These are phyloP conservation scores for Plenodomus lindquistii DNA, from an alignment of 2,329 filamentous ascomycete species.

Conservation along the genomic window DNA sequence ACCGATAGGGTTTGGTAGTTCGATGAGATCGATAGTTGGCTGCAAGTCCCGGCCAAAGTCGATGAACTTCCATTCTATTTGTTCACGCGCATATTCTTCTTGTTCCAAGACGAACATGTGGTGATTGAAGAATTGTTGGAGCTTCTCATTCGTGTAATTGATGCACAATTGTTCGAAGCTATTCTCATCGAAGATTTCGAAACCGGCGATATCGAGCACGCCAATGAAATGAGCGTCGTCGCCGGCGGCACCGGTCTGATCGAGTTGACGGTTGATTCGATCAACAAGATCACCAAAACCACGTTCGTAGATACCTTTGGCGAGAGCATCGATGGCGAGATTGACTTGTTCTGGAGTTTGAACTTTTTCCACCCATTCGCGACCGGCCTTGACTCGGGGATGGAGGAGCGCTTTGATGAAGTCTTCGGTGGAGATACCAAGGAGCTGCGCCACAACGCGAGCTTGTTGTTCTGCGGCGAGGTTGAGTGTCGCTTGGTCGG, in stretches of 20 bases:
- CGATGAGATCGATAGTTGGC: constrained; percentile 96
- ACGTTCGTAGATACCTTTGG: constrained; percentile 97
- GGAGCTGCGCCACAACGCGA: constrained; percentile 76
- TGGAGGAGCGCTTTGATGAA: constrained; percentile 90
- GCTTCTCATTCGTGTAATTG: constrained; percentile 99
- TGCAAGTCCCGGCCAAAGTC: constrained; percentile 97
- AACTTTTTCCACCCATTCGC: constrained; percentile 98
- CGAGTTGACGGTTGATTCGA: constrained; percentile 88
- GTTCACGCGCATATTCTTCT: constrained; percentile 94
- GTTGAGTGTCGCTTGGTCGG: constrained; percentile 84
- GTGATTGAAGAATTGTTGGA: constrained; percentile 99
- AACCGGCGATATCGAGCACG: constrained; percentile 97
- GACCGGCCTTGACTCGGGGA: constrained; percentile 90
- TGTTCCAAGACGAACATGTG: constrained; percentile 99
- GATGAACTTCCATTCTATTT: constrained; percentile 99
- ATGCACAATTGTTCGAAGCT: constrained; percentile 99
- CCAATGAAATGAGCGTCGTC: constrained; percentile 97
- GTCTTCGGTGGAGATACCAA: constrained; percentile 81
- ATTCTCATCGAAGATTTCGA: constrained; percentile 99
- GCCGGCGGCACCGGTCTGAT: constrained; percentile 77
- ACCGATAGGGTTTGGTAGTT: constrained; percentile 93
- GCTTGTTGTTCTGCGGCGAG: constrained; percentile 75
- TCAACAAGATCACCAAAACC: constrained; percentile 90
- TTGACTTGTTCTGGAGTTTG: constrained; percentile 97
- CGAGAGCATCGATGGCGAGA: constrained; percentile 83